Conservation (phyloP, 2,329 filamentous ascomycete genomes). For the Trichoderma polysporum region DNA sequence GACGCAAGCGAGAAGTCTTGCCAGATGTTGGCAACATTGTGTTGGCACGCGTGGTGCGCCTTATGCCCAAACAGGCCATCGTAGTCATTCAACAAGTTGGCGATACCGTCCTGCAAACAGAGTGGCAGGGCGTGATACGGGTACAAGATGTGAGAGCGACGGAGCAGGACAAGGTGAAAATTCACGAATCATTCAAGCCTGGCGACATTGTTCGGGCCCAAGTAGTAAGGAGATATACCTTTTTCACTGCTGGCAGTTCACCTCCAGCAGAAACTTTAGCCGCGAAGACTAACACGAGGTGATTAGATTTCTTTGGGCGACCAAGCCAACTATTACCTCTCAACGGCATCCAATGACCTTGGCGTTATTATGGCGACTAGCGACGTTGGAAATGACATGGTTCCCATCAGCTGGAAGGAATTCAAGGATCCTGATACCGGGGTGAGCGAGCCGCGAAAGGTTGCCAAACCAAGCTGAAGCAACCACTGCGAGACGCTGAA, state of each 20-base stretch:
- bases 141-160: slow-evolving; percentile 91
- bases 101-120: slow-evolving; percentile 68
- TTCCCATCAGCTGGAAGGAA: slow-evolving; percentile 92
- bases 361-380: slow-evolving; percentile 93
- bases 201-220: slow-evolving; percentile 87
- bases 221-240: slow-evolving; percentile 58
- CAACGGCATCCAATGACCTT: slow-evolving; percentile 84
- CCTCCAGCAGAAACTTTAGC: neutral
- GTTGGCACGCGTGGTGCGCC: slow-evolving; percentile 80
- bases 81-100: slow-evolving; percentile 84
- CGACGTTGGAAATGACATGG: slow-evolving; percentile 86
- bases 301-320: slow-evolving; percentile 81
- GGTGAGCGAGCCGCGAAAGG: slow-evolving; percentile 76
- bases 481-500: neutral
- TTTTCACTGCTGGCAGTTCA: too few species aligned
- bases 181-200: slow-evolving; percentile 87
- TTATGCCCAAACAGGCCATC: slow-evolving; percentile 80
- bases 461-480: slow-evolving; percentile 69
- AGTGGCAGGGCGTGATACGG: slow-evolving; percentile 82
- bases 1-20: slow-evolving; percentile 65
- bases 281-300: neutral
- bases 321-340: slow-evolving; percentile 93
- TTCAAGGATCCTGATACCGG: slow-evolving; percentile 83
- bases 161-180: slow-evolving; percentile 91
- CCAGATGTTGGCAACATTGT: slow-evolving; percentile 80